Evolutionary conservation across 257 asterid genomes (phyloP), one percentile per base, ranked within the genome.

Genomic region (Ballota nigra): DNA sequence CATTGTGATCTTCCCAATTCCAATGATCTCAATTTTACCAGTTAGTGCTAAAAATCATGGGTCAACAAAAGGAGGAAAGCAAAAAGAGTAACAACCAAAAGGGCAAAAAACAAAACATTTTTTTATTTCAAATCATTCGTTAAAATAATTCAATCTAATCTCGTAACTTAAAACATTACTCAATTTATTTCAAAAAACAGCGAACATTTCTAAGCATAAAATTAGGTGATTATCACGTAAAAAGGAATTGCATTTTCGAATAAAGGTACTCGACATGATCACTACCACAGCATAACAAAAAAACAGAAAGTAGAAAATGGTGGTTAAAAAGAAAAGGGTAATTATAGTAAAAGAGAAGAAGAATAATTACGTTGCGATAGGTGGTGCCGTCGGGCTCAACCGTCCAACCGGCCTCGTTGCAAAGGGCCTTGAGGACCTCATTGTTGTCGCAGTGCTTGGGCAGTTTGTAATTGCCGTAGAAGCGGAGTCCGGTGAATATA

Each of bases 361-460:
- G 41, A 19, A 22, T 4, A 40, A 66, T 23, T 75, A 88, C 96
- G 84, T 86, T 85, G 60, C 92, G 91, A 41, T 89, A 89, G 75
- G 92, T 89, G 72, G 92, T 86, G 75, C 92, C 96, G 26, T 86
- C 96, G 56, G 80, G 82, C 53, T 85, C 86, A 16, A 89, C 96
- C 0, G 75, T 82, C 96, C 96, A 89, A 10, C 96, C 96, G 18
- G 96, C 96, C 63, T 86, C 89, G 29, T 73, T 52, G 79, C 96
- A 88, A 82, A 86, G 88, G 18, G 96, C 92, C 77, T 86, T 89
- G 7, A 89, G 92, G 58, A 89, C 96, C 63, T 89, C 96, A 69
- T 88, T 88, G 49, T 88, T 88, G 76, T 86, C 91, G 33, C 95
- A 84, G 72, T 88, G 95, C 61, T 88, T 88, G 0, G 92, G 90